Percentiles rank a stretch among this genome's conserved stretches.
These are phyloP conservation scores for Picocystis salinarum DNA, from an alignment of 139 green algal species.

Conservation along the genomic window DNA sequence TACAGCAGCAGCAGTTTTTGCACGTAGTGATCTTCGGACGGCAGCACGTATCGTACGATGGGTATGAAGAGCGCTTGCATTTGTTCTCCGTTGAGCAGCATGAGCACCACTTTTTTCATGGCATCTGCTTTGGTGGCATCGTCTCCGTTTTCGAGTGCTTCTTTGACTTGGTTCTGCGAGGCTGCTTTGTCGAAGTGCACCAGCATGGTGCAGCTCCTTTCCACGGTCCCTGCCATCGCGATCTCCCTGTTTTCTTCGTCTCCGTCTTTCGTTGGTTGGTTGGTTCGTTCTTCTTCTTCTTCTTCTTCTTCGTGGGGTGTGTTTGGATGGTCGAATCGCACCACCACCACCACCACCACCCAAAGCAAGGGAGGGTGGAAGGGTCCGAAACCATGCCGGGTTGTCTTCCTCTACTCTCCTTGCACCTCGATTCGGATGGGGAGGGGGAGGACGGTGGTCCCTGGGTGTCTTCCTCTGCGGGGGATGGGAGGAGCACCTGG, in stretches of 20 bases:
- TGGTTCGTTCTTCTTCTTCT: too few species aligned
- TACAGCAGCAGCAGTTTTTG: constrained; percentile 98
- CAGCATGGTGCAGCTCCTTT: constrained; percentile 80
- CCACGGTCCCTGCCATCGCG: constrained; percentile 13
- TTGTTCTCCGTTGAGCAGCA: constrained; percentile 85
- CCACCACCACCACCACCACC: too few species aligned
- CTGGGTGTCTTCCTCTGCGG: too few species aligned
- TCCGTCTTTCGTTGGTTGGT: too few species aligned
- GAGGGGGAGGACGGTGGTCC: too few species aligned
- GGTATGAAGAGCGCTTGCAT: constrained; percentile 94
- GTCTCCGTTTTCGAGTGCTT: constrained; percentile 75
- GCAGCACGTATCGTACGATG: constrained; percentile 95
- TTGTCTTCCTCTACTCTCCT: too few species aligned
- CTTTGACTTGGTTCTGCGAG: constrained; percentile 70
- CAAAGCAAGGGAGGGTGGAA: too few species aligned
- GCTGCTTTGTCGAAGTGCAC: constrained; percentile 67
- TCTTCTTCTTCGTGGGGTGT: too few species aligned
- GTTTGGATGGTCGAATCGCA: too few species aligned
- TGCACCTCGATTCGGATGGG: too few species aligned
- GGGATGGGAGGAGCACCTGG: too few species aligned
- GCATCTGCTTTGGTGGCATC: constrained; percentile 56
- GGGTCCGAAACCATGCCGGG: too few species aligned
- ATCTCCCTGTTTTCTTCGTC: neutral
- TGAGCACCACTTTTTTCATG: constrained; percentile 87
- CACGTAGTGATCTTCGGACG: constrained; percentile 88